phyloP scores from a whole-genome alignment of 192 early-diverging fungal species.

The Coemansia sp. region DNA sequence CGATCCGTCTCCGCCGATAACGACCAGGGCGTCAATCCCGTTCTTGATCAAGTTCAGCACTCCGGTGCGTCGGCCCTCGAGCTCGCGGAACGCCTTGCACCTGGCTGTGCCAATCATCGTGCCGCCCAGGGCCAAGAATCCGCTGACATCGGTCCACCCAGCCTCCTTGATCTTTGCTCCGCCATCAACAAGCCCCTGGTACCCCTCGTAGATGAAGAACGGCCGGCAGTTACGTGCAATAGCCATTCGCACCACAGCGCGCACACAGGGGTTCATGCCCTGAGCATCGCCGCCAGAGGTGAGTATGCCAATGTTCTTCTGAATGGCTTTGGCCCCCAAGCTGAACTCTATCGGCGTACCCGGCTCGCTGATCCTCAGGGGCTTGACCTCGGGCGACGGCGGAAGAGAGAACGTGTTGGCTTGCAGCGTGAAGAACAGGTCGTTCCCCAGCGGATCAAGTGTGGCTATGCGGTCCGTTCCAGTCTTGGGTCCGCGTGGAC shows the following conservation, averaged over 20 bases:
- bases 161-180: constrained; percentile 81
- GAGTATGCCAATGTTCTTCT: constrained; percentile 87
- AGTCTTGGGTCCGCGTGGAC: constrained; percentile 27
- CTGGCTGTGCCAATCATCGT: constrained; percentile 94
- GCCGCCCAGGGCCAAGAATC: constrained; percentile 82
- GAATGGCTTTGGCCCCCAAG: not conserved
- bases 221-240: constrained; percentile 79
- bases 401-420: constrained; percentile 54
- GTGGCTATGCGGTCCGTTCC: constrained; percentile 48
- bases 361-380: not conserved
- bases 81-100: constrained; percentile 79
- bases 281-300: constrained; percentile 94
- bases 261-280: constrained; percentile 97
- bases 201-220: constrained; percentile 93
- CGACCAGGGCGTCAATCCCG: constrained; percentile 92
- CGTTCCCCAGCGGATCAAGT: constrained; percentile 80
- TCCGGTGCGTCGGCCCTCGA: constrained; percentile 78
- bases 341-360: constrained; percentile 3
- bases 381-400: constrained; percentile 38
- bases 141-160: constrained; percentile 89
- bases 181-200: constrained; percentile 94
- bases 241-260: constrained; percentile 85
- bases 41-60: constrained; percentile 83
- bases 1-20: constrained; percentile 96
- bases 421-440: constrained; percentile 68